Evolutionary conservation across 2,329 filamentous ascomycete genomes (phyloP), one percentile per base, ranked within the genome.

Genomic region (Periconia sp.): DNA sequence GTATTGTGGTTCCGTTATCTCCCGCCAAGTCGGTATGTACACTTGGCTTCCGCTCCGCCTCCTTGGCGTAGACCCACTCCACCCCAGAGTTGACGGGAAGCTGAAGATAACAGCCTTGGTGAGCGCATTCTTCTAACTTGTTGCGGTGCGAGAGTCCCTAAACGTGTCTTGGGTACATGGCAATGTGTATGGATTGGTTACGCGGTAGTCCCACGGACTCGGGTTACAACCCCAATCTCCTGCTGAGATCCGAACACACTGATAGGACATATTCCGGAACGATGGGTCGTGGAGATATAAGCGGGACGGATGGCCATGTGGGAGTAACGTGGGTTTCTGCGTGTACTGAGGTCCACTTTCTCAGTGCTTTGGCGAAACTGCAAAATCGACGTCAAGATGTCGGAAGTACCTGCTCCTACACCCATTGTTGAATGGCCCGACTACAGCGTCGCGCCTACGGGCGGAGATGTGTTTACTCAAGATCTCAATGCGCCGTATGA

Each of bases 401-500:
- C 59, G 21, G 52, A 53, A 19, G 13, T 56, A 24, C 56, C 59
- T 42, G 56, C 57, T 25, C 63, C 61, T 13, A 63, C 57, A 15
- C 63, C 67, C 3, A 57, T 70, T 18, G 57, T 58, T 1, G 71
- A 73, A 57, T 77, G 72, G 70, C 74, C 73, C 0, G 72, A 75
- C 37, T 76, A 75, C 41, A 56, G 44, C 43, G 56, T 59, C 25
- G 59, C 69, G 37, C 72, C 72, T 4, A 65, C 63, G 2, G 73
- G 74, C 18, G 74, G 73, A n/a, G 60, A 76, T 33, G 73, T 74
- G 9, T 57, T 75, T 30, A 75, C 72, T 0, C 66, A 73, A 34
- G 68, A 77, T 36, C 61, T 77, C 39, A 76, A 74, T 47, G 69
- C 72, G 1, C 67, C 66, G 1, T 76, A 76, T 31, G 71, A 77